phyloP scores from a whole-genome alignment of 768 basidiomycete genomes.

The Mycena maculata region DNA sequence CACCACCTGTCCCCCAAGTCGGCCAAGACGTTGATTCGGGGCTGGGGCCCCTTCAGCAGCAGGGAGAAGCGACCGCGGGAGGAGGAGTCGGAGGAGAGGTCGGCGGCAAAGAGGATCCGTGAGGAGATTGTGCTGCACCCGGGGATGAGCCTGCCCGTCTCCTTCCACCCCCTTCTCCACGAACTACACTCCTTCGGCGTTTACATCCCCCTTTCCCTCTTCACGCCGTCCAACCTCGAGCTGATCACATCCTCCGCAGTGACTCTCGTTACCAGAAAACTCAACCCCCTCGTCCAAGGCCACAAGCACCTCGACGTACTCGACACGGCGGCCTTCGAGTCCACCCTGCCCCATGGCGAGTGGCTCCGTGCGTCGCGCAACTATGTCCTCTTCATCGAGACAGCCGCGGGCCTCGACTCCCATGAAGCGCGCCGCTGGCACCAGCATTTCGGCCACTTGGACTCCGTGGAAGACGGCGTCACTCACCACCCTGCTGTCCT shows the following conservation, averaged over 20 bases:
- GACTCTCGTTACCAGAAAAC: background rate
- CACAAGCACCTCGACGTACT: background rate
- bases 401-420: background rate
- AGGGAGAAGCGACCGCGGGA: background rate
- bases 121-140: background rate
- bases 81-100: background rate
- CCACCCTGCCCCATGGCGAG: background rate
- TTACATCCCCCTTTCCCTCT: slow-evolving; percentile 12
- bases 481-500: background rate
- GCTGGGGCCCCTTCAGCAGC: background rate
- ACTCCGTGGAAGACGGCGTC: background rate
- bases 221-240: background rate
- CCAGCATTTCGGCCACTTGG: background rate
- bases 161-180: background rate
- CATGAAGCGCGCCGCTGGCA: background rate
- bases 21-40: background rate
- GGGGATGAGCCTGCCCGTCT: slow-evolving; percentile 3
- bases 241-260: background rate
- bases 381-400: background rate
- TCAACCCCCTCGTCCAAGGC: background rate
- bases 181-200: background rate
- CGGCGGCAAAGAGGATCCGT: background rate
- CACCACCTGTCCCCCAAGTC: background rate
- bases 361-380: background rate
- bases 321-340: slow-evolving; percentile 3